These are phyloP conservation scores for Oemleria cerasiformis DNA, from an alignment of 306 rosid species.

Conservation along the genomic window DNA sequence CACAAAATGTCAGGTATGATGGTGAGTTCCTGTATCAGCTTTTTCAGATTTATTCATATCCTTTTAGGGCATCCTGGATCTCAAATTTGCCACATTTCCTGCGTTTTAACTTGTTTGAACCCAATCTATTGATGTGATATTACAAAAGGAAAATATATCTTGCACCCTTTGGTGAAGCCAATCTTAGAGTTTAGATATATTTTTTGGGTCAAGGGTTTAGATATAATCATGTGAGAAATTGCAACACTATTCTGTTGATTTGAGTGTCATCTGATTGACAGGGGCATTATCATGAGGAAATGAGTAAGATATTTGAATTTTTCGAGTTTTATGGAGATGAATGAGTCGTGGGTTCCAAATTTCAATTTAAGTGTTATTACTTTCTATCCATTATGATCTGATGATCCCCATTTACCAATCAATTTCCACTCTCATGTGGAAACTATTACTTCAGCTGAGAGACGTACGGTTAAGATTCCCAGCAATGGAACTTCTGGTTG, in stretches of 20 bases:
- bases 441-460: constrained; percentile 43
- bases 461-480: constrained; percentile 39
- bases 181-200: not conserved
- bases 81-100: not conserved
- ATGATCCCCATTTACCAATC: not conserved
- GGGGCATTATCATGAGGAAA: not conserved
- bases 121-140: not conserved
- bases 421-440: constrained; percentile 1
- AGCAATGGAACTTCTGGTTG: constrained; percentile 41
- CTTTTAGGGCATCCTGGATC: constrained; percentile 5
- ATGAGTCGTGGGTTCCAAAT: not conserved
- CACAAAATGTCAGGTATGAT: constrained; percentile 78
- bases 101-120: not conserved
- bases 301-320: not conserved
- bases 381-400: not conserved
- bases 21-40: constrained; percentile 56
- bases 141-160: not conserved
- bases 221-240: not conserved
- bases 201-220: too few relatives aligned
- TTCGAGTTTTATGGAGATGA: not conserved
- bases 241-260: not conserved
- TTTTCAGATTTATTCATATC: not conserved
- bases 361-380: not conserved
- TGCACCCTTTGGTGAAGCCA: not conserved
- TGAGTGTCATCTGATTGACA: not conserved